Percentiles rank a stretch among this genome's conserved stretches.
phyloP scores from a whole-genome alignment of 441 rosid genomes.

The Rhodomyrtus psidioides region DNA sequence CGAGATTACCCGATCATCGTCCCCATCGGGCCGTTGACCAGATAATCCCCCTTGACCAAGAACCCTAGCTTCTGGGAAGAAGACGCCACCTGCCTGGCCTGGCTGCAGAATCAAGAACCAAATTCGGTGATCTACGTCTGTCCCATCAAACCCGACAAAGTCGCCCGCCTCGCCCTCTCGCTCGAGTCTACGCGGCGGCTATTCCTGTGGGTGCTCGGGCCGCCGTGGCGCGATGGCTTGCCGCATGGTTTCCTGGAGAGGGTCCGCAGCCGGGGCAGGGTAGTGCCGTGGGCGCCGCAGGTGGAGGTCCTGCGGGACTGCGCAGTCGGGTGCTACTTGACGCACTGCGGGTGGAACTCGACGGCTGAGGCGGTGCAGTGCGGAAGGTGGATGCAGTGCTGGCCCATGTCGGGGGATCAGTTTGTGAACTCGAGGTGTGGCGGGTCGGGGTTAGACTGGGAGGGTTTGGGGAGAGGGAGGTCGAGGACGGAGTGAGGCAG shows the following conservation, averaged over 20 bases:
- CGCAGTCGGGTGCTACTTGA: slow-evolving; percentile 45
- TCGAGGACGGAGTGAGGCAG: slow-evolving; percentile 40
- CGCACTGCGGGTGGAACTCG: too few relatives aligned
- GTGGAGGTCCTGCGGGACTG: slow-evolving; percentile 34
- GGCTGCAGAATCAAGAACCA: slow-evolving; percentile 47
- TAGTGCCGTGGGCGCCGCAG: slow-evolving; percentile 75
- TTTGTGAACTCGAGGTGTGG: slow-evolving; percentile 66
- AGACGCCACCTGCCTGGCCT: slow-evolving; percentile 55
- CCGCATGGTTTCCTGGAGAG: slow-evolving; percentile 36
- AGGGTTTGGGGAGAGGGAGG: slow-evolving; percentile 40
- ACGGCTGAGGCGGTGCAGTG: too few relatives aligned
- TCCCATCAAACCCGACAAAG: slow-evolving; percentile 49
- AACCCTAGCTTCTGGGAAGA: slow-evolving; percentile 62
- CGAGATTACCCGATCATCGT: slow-evolving; percentile 16
- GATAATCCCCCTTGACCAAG: slow-evolving; percentile 3
- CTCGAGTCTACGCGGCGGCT: slow-evolving; percentile 38
- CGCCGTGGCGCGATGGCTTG: slow-evolving; percentile 44
- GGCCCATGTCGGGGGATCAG: slow-evolving; percentile 72
- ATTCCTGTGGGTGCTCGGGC: slow-evolving; percentile 54
- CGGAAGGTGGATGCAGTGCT: too few relatives aligned
- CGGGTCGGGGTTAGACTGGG: slow-evolving; percentile 45
- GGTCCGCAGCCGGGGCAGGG: slow-evolving; percentile 32
- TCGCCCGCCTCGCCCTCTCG: slow-evolving; percentile 34
- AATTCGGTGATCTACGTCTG: slow-evolving; percentile 57
- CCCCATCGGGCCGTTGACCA: slow-evolving; percentile 37